Percentiles rank a stretch among this genome's conserved stretches.
These are phyloP conservation scores for Aphanomyces cochlioides DNA, from an alignment of 352 stramenopile genomes.

Conservation along the genomic window DNA sequence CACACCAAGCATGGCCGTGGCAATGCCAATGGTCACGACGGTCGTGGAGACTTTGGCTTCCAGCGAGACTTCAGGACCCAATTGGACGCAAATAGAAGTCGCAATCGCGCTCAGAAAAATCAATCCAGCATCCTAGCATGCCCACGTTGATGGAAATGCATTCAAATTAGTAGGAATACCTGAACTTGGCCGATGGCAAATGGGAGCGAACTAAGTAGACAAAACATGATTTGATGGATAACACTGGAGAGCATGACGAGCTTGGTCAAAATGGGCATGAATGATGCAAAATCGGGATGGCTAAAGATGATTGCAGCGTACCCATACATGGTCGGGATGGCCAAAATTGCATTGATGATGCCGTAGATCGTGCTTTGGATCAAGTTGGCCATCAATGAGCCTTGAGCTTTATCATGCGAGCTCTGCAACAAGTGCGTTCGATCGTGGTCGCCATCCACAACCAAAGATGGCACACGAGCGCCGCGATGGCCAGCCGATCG, in stretches of 20 bases:
- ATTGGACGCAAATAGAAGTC: constrained; percentile 77
- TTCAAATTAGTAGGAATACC: background rate
- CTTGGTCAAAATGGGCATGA: constrained; percentile 91
- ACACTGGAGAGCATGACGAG: constrained; percentile 95
- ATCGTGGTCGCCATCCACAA: background rate
- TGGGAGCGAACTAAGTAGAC: constrained; percentile 85
- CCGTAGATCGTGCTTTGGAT: constrained; percentile 54
- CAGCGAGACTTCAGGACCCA: constrained; percentile 59
- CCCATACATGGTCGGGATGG: constrained; percentile 92
- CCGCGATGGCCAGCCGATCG: background rate
- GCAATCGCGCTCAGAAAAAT: constrained; percentile 97
- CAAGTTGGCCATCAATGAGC: background rate
- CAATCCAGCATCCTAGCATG: constrained; percentile 93
- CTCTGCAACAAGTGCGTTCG: background rate
- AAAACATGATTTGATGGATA: constrained; percentile 91
- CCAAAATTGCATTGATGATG: constrained; percentile 93
- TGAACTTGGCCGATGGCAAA: constrained; percentile 98
- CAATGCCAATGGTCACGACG: constrained; percentile 90
- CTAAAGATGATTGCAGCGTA: constrained; percentile 96
- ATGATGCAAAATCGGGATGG: constrained; percentile 84
- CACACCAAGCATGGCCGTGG: constrained; percentile 88
- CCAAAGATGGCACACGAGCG: constrained; percentile 2
- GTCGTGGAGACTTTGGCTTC: constrained; percentile 89
- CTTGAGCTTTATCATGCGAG: background rate
- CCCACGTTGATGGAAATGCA: background rate